Evolutionary conservation across 2,329 filamentous ascomycete genomes (phyloP).

Genomic region (Diaporthe citriasiana): DNA sequence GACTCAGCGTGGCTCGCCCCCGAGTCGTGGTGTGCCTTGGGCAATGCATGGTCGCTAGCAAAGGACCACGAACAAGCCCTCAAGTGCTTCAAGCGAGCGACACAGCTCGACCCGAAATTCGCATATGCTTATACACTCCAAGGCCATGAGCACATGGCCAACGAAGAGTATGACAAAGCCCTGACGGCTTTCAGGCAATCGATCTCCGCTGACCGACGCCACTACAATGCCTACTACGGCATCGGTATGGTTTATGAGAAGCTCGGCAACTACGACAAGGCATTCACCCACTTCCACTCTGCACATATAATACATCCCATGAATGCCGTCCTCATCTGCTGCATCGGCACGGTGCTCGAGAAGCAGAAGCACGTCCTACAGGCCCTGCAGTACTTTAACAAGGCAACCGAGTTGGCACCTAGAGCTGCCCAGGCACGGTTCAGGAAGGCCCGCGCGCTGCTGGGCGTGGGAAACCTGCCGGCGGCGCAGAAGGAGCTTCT

Average conservation of each 20-base stretch:
- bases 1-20: constrained; percentile 91
- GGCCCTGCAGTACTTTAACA: constrained; percentile 85
- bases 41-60: constrained; percentile 93
- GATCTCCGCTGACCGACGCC: constrained; percentile 86
- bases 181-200: constrained; percentile 88
- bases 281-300: constrained; percentile 90
- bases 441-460: constrained; percentile 90
- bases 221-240: constrained; percentile 99
- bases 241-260: constrained; percentile 87
- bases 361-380: constrained; percentile 85
- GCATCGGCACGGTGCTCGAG: constrained; percentile 91
- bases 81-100: constrained; percentile 93
- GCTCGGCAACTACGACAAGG: constrained; percentile 90
- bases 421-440: constrained; percentile 87
- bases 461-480: constrained; percentile 79
- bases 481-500: constrained; percentile 86
- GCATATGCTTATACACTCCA: constrained; percentile 97
- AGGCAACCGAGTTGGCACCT: constrained; percentile 86
- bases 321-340: constrained; percentile 92
- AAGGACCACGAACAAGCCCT: constrained; percentile 95
- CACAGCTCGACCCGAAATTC: constrained; percentile 89
- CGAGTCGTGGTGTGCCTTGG: constrained; percentile 95
- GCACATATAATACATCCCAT: constrained; percentile 92
- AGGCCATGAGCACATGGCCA: constrained; percentile 94
- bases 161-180: constrained; percentile 98